Evolutionary conservation across 352 stramenopile species (phyloP).

Genomic region (Paralagenidium karlingii): DNA sequence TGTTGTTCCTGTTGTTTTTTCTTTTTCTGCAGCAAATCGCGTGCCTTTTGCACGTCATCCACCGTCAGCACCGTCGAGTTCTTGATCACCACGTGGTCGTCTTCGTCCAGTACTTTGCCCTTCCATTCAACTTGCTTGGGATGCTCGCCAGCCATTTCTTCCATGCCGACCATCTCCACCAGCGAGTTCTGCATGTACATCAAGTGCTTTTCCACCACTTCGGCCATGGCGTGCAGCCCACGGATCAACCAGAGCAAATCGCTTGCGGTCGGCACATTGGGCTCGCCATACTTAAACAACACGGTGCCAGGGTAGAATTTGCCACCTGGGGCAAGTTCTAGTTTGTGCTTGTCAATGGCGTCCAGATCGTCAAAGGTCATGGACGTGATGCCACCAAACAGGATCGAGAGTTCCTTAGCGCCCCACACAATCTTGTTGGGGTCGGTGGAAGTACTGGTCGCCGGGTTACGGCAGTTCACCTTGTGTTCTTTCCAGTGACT

Average conservation of each 20-base stretch:
- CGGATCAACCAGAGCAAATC: constrained; percentile 67
- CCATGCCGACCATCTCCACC: constrained; percentile 37
- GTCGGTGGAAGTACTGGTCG: constrained; percentile 8
- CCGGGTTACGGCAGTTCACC: constrained; percentile 47
- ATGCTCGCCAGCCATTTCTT: constrained; percentile 16
- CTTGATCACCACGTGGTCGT: constrained; percentile 54
- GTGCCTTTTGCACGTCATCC: no score
- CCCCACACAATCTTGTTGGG: constrained; percentile 58
- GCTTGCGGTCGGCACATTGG: constrained; percentile 34
- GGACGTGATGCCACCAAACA: constrained; percentile 51
- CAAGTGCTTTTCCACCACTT: constrained; percentile 48
- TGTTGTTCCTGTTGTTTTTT: no score
- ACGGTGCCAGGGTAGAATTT: constrained; percentile 55
- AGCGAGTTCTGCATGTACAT: constrained; percentile 65
- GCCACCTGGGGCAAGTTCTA: constrained; percentile 26
- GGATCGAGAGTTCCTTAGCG: constrained; percentile 70
- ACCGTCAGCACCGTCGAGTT: constrained; percentile 75
- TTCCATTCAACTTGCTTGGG: constrained; percentile 28
- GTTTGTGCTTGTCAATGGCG: constrained; percentile 37
- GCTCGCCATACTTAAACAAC: constrained; percentile 60
- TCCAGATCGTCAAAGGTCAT: constrained; percentile 76
- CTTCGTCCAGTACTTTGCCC: constrained; percentile 39
- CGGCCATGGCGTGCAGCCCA: constrained; percentile 41
- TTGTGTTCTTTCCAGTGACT: constrained; percentile 77
- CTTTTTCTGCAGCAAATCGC: no score